A percentile compares a stretch with the other conserved stretches of the same genome.
Conservation (phyloP, 2,329 filamentous ascomycete species). For the Sclerotinia subarctica region DNA sequence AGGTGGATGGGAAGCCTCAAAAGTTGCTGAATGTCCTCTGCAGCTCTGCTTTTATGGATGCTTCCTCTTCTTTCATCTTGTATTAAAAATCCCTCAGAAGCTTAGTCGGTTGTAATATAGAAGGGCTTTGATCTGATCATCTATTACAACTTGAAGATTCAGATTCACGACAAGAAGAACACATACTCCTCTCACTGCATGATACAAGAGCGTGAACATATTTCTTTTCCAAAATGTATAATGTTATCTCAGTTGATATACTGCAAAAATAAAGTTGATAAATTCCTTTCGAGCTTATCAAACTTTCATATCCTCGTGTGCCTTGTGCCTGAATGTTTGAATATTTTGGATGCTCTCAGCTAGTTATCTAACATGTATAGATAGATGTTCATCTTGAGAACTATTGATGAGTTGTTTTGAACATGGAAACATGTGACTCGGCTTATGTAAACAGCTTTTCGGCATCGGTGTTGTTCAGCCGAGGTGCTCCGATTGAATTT, state of each 20-base stretch:
- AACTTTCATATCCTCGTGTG: not conserved
- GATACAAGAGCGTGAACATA: not conserved
- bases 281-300: not conserved
- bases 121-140: conserved; percentile 25
- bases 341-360: too few relatives aligned
- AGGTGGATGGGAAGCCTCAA: conserved; percentile 29
- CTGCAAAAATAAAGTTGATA: not conserved
- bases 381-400: too few relatives aligned
- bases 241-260: not conserved
- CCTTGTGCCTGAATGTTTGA: not conserved
- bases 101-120: conserved; percentile 32
- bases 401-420: too few relatives aligned
- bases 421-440: conserved; percentile 7
- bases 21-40: conserved; percentile 25
- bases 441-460: not conserved
- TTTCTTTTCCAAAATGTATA: not conserved
- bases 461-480: not conserved
- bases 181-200: conserved; percentile 17
- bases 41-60: conserved; percentile 20
- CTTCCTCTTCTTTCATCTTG: conserved; percentile 29
- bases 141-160: conserved; percentile 26
- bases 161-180: conserved; percentile 22
- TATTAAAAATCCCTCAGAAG: conserved; percentile 27
- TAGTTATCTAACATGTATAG: too few relatives aligned
- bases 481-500: conserved; percentile 14